Conservation (phyloP, 371 early-diverging fungal genomes). For the Chytridium lagenaria region DNA sequence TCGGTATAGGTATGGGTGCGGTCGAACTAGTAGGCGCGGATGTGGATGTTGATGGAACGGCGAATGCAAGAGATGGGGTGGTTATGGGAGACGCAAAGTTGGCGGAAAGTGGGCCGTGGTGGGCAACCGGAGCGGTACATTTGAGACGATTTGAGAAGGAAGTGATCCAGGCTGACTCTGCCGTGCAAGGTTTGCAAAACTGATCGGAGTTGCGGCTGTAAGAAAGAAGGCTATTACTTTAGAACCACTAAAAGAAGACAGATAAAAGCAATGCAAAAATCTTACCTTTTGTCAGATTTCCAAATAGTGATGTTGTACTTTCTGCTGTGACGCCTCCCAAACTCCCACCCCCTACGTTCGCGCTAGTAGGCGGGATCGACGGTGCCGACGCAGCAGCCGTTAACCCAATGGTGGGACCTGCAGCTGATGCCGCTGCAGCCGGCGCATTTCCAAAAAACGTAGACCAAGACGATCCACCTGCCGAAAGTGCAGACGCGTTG, state of each 20-base stretch:
- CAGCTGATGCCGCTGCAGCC: too few relatives aligned
- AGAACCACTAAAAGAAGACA: not conserved
- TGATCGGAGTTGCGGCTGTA: not conserved
- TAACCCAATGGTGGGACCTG: too few relatives aligned
- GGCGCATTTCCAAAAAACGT: too few relatives aligned
- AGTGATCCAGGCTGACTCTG: not conserved
- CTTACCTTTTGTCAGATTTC: not conserved
- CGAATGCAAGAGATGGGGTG: not conserved
- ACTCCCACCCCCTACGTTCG: too few relatives aligned
- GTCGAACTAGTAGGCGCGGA: not conserved
- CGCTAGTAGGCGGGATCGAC: too few relatives aligned
- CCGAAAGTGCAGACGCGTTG: not conserved
- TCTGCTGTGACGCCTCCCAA: too few relatives aligned
- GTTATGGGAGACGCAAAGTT: not conserved
- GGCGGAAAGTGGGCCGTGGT: not conserved
- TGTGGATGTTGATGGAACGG: slow-evolving; percentile 1
- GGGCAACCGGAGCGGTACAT: not conserved
- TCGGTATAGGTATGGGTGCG: not conserved
- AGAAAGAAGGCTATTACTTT: not conserved
- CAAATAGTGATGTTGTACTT: not conserved
- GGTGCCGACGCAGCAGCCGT: too few relatives aligned
- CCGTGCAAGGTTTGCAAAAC: slow-evolving; percentile 7
- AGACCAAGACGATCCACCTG: not conserved
- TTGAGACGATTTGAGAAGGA: not conserved
- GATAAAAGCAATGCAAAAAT: not conserved